Evolutionary conservation across 1,284 basidiomycete genomes (phyloP), one percentile per base, ranked within the genome.

Genomic region (Malassezia brasiliensis): DNA sequence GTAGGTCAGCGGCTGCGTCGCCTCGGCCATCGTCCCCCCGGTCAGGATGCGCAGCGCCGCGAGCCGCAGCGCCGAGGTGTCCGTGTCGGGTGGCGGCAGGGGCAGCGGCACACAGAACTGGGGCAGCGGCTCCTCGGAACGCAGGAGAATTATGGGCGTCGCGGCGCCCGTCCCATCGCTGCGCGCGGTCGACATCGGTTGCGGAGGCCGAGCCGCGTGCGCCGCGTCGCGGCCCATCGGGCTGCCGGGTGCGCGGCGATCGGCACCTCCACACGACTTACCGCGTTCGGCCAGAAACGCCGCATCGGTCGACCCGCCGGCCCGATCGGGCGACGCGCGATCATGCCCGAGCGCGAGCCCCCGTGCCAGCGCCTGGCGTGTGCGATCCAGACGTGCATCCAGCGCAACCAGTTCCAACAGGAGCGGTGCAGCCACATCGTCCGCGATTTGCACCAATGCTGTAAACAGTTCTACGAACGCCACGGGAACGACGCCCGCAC

Each of bases 301-400:
- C 32, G 32, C 25, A 34, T 34, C 38, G 38, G 22, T 40, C 38
- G 10, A 40, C n/a, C 20, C 20, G 14, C 17, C 22, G 10, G 14
- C 20, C 22, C 40, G 40, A 42, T 42, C 40, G 40, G n/a, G 40
- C 40, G 19, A 42, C 19, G 17, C 20, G 42, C 34, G 15, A 22
- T 17, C 19, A 45, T 44, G 51, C 17, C 44, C 41, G 54, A 56
- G 19, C 17, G n/a, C 7, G 44, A 28, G 2, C 66, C 66, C 32
- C 68, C 68, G 22, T 73, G 70, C 62, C 64, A 73, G 54, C 63
- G 66, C 5, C 44, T 56, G 22, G 69, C 69, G 10, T 74, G 71
- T 56, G 63, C 58, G 7, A 68, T 74, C 37, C 71, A 74, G 38
- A 50, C 53, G 9, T 74, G 71, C 52, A 61, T 74, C 25, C 65